Base-by-base conservation (phyloP, 2,329 filamentous ascomycete species). In the Neophaeococcomyces mojaviensis region DNA sequence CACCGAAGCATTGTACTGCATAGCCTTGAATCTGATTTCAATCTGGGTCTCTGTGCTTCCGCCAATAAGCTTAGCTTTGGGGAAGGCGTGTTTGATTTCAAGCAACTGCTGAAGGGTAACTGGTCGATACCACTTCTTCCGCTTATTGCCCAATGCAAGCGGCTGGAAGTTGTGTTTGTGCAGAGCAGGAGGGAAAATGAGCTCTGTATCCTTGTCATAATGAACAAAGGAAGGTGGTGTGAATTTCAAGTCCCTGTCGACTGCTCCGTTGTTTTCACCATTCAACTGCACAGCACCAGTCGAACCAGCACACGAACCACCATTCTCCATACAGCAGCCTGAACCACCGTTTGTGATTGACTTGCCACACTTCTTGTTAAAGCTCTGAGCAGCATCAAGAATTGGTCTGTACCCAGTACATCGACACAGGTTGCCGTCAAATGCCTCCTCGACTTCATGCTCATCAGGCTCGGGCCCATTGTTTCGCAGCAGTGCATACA, bases 21-120 rank as follows among this genome's bases (percentile, higher is more conserved):
- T 79, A 1, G 84, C 88, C 69, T 97, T 97, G 77, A 98, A 97
- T 67, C 95, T 96, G 68, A 94, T 86, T 67, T 98, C 92, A 50
- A 98, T 97, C 66, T 97, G 92, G 0, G 90, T 97, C 65, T 98
- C 92, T 2, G 89, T 94, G 62, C 88, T 95, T 50, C 92, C 92
- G 40, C 88, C 90, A 50, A 98, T 95, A 50, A 98, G 81, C 66
- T 97, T 98, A 3, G 90, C 88, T 20, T 82, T 80, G 0, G 90
- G 90, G 55, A 88, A 83, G 0, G 78, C 81, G 57, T 75, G 81
- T 70, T 97, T 97, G 68, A 98, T 95, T 61, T 95, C 84, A 13
- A 97, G 75, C 13, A 98, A 72, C 61, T 98, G 89, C 32, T 87
- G 74, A 13, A 97, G 62, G 0, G 86, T 96, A 26, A 88, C 84